Evolutionary conservation across 2,329 filamentous ascomycete genomes (phyloP).

Genomic region (Penicillium sp.): DNA sequence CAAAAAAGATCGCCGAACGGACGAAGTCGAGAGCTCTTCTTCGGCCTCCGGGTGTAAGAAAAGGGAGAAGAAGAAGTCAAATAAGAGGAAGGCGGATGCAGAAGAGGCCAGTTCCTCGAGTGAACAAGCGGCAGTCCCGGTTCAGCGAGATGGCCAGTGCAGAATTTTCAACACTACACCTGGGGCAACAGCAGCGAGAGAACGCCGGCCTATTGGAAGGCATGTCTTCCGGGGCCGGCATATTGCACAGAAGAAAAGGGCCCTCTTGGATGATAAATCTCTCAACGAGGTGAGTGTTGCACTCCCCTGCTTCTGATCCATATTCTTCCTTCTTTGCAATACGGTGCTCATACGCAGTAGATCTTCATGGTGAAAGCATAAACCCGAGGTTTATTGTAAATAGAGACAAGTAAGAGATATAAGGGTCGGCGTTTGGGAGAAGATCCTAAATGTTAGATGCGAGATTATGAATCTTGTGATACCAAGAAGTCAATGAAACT

Average conservation of each 20-base stretch:
- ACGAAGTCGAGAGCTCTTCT: conserved; percentile 19
- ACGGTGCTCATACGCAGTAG: conserved; percentile 11
- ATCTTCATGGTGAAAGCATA: conserved; percentile 30
- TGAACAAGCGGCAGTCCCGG: conserved; percentile 1
- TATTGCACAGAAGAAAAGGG: conserved; percentile 84
- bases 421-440: too few species aligned
- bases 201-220: conserved; percentile 54
- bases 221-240: conserved; percentile 75
- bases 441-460: too few species aligned
- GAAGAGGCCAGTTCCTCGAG: conserved; percentile 11
- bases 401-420: too few species aligned
- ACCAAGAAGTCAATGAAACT: too few species aligned
- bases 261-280: conserved; percentile 74
- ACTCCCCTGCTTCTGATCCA: not conserved
- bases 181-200: conserved; percentile 47
- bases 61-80: conserved; percentile 34
- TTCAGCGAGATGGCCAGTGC: too few species aligned
- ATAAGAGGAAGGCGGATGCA: conserved; percentile 38
- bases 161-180: not conserved
- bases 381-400: conserved; percentile 2
- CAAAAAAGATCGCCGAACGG: conserved; percentile 17
- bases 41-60: conserved; percentile 24
- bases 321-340: not conserved
- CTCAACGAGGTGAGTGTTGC: conserved; percentile 73
- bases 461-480: too few species aligned